Evolutionary conservation across 352 stramenopile genomes (phyloP), one percentile per base, ranked within the genome.

Genomic region (Phytophthora parvispora): DNA sequence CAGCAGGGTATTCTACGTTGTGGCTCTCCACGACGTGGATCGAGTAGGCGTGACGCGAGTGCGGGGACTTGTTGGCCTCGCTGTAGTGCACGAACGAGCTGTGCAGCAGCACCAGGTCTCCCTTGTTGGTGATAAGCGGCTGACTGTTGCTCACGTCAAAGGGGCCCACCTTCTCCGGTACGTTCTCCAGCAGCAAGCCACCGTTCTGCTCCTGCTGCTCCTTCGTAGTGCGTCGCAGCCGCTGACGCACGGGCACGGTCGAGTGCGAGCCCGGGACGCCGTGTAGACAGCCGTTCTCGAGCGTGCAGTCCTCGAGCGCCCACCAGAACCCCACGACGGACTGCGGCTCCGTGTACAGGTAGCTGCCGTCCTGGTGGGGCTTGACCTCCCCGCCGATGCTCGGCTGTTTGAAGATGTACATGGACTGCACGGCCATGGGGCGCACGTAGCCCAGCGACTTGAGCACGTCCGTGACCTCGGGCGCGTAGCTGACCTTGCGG

Each of bases 371-470:
- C 79, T 99, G 97, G 84, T 99, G 97, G n/a, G 91, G 83, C 53
- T 91, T 94, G 0, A 99, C 96, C 43, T 98, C 93, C 34, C 95
- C 96, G 32, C 97, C 96, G 56, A 98, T 97, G 32, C 78, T 84
- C 20, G 93, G 89, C 74, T 98, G 92, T 75, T 99, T 99, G 83
- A 99, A 98, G 75, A 99, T 99, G 78, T 99, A 99, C 97, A 99
- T 99, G 52, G 81, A 97, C 72, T 99, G 95, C 53, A 97, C 95
- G 1, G 97, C 83, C 31, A 98, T 83, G 2, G 97, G 96, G 31
- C 96, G 82, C 42, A 82, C 66, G 72, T 97, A 99, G 4, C 87
- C 84, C 24, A 99, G 83, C 24, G 91, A 94, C 55, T 83, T 75
- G 53, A 94, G 72, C 13, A 98, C 90, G 34, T 50, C 74, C 27